Conservation (phyloP, 148 eudicot species). For the Chenopodium formosanum region DNA sequence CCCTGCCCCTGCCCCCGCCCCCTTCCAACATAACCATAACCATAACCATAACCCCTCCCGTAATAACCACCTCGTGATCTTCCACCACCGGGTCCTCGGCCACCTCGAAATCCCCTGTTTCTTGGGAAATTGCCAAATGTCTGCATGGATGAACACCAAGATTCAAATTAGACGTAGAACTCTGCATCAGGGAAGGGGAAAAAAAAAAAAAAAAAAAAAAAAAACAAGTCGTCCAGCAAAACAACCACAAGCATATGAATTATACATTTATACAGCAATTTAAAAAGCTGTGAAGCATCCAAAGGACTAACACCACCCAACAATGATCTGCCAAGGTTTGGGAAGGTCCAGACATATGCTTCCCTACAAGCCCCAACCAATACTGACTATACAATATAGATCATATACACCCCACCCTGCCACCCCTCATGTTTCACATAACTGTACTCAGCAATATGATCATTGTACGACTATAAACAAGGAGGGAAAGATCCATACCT, state of each 20-base stretch:
- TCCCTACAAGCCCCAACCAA: no score
- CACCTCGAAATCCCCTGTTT: slow-evolving; percentile 44
- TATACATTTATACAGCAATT: not conserved
- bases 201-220: no score
- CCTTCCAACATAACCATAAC: slow-evolving; percentile 52
- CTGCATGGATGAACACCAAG: slow-evolving; percentile 30
- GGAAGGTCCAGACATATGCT: not conserved
- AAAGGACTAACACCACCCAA: not conserved
- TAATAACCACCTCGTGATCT: slow-evolving; percentile 41
- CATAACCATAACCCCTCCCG: slow-evolving; percentile 52
- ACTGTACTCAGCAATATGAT: not conserved
- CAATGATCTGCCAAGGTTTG: not conserved
- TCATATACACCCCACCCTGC: no score
- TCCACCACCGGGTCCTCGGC: slow-evolving; percentile 51
- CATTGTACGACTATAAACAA: slow-evolving; percentile 8
- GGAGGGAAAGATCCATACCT: slow-evolving; percentile 37
- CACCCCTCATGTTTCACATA: not conserved
- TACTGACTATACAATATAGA: no score
- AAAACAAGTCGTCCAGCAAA: not conserved
- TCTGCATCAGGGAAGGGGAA: not conserved
- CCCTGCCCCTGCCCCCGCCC: slow-evolving; percentile 46
- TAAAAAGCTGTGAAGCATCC: not conserved
- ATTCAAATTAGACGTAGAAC: not conserved
- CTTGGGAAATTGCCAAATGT: slow-evolving; percentile 56
- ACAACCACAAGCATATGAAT: not conserved